Conservation (phyloP, 169 alveolate species). For the Amoebophrya sp. region DNA sequence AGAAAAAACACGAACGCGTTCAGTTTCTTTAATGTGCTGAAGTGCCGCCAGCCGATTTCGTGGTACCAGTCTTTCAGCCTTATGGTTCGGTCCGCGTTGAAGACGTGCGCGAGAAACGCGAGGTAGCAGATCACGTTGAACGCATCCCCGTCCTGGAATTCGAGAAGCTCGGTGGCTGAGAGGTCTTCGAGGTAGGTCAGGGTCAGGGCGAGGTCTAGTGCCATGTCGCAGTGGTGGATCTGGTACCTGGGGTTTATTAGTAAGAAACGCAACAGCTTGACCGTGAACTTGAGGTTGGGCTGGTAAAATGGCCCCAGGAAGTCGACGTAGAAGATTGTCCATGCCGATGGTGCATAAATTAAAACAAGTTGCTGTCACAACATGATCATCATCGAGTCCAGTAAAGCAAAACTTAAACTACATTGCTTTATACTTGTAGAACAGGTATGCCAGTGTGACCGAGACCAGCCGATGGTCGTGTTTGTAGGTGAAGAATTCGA, state of each 20-base stretch:
- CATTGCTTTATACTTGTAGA: constrained; percentile 41
- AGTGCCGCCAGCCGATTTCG: constrained; percentile 42
- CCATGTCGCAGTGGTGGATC: constrained; percentile 26
- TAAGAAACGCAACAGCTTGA: too few species aligned
- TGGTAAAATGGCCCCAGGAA: too few species aligned
- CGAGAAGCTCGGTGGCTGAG: background rate
- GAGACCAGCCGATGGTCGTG: constrained; percentile 46
- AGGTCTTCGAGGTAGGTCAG: background rate
- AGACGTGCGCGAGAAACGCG: constrained; percentile 47
- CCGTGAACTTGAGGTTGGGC: too few species aligned
- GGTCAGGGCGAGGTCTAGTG: background rate
- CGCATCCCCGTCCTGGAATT: constrained; percentile 17
- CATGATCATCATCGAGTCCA: too few species aligned
- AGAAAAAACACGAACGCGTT: constrained; percentile 45
- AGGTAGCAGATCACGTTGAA: constrained; percentile 35
- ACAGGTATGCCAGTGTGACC: constrained; percentile 46
- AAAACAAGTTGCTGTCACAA: too few species aligned
- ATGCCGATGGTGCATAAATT: too few species aligned
- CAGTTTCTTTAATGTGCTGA: constrained; percentile 33
- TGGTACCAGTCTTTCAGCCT: constrained; percentile 38
- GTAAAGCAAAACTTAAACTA: too few species aligned
- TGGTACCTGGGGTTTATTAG: constrained; percentile 15
- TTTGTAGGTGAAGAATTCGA: constrained; percentile 35
- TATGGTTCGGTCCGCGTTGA: constrained; percentile 48
- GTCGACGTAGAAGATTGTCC: too few species aligned